Base-by-base conservation (phyloP, 2,329 filamentous ascomycete species). In the Ceratocystis cacaofunesta region DNA sequence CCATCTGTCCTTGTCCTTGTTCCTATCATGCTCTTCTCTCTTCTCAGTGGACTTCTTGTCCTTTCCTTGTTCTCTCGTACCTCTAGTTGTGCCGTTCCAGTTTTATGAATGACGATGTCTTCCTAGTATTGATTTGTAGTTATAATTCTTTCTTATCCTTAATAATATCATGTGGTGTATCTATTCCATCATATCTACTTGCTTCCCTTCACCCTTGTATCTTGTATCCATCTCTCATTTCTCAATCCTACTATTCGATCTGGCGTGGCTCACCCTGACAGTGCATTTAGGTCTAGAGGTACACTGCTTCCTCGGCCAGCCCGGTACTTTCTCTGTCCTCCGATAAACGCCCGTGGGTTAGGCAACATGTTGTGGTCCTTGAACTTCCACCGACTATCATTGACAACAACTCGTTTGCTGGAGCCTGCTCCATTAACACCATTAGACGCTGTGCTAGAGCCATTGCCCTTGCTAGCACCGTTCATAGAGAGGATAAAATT, bases 251-350 rank as follows among this genome's bases (percentile, higher is more conserved):
- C 10, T 15, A 41, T 41, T 41, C 36, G 0, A 41, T 41, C 36
- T 41, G 36, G 36, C 36, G 10, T 15, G 36, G 12, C 36, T 41
- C 1, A 41, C 36, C 36, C 36, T 41, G 36, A 75, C 25, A 87
- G 80, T 15, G 81, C 78, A 69, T 79, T 84, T 72, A 99, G 75
- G 78, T 97, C 90, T 70, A 97, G 78, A 36, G 94, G 94, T 70
- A 97, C 92, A 78, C 89, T 96, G 76, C 91, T 96, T 41, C 91
- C 92, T 72, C 92, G 83, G 7, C 94, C 94, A 44, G 94, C 94
- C 68, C 92, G 82, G 75, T 97, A 99, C 73, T 84, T 85, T 73
- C 88, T 91, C 22, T 81, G 77, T 2, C 83, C 85, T n/a, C 87
- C 88, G 1, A 80, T 76, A 72, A 95, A 96, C 1, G 88, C 85